Base-by-base conservation (phyloP, 2,329 filamentous ascomycete genomes). In the Pseudocercospora musae region DNA sequence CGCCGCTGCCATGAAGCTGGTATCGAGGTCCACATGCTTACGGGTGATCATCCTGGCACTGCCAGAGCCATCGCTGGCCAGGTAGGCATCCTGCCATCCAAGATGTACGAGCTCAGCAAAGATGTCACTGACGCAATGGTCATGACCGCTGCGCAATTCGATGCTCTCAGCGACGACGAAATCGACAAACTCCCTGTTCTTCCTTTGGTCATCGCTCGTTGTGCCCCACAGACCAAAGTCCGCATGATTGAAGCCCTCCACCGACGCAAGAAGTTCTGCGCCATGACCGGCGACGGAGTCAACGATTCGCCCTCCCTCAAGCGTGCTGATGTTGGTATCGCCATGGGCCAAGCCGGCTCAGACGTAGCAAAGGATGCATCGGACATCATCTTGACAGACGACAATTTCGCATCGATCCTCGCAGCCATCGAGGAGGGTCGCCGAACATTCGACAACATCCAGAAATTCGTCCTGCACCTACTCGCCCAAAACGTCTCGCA, bases 401-500 rank as follows among this genome's bases (percentile, higher is more conserved):
- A 95, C 78, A 93, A 94, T 78, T 96, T 96, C 77, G 90, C 92
- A 68, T 91, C 88, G 1, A 95, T 96, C 66, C 87, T 95, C 18
- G 86, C 90, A 37, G 90, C 91, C 4, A 91, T 95, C 66, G 89
- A 90, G 68, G 90, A 95, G 77, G 91, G 91, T 15, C 85, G 91
- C 13, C 85, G 91, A 69, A 92, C 94, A 82, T 94, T 93, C 73
- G 90, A 94, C 76, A 95, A 95, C 72, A 92, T 95, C 66, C 90
- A 95, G 72, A 94, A 94, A 71, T 95, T 95, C 71, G 87, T 95
- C 49, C 82, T 95, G 46, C 70, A 98, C 92, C 0, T 99, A 96
- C 79, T 96, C 96, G 80, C 86, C 96, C 67, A 98, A 92, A 79
- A 99, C 93, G 62, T 97, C 91, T 91, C 90, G 33, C 89, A 96